A percentile compares a stretch with the other conserved stretches of the same genome.
phyloP scores from a whole-genome alignment of 495 filamentous ascomycete genomes.

The Cercophora newfieldiana region DNA sequence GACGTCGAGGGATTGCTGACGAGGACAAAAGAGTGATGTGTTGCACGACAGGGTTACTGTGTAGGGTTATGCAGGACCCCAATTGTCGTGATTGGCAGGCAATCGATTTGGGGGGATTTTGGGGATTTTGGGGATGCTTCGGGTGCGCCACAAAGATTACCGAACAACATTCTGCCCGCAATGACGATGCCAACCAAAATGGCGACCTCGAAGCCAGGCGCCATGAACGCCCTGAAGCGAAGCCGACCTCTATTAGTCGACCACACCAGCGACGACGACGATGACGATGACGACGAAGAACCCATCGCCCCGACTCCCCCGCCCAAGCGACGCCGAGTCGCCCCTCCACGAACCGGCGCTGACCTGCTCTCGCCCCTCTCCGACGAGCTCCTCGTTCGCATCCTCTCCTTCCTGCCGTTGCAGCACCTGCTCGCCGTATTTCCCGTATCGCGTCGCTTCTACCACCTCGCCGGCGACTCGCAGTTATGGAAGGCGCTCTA shows the following conservation, averaged over 20 bases:
- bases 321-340: neutral
- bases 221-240: neutral
- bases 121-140: too few relatives aligned
- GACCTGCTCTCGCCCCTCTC: slow-evolving; percentile 64
- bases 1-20: too few relatives aligned
- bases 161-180: neutral
- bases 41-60: too few relatives aligned
- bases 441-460: slow-evolving; percentile 77
- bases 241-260: neutral
- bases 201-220: neutral
- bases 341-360: neutral
- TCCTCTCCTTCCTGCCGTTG: slow-evolving; percentile 74
- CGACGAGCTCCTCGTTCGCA: slow-evolving; percentile 84
- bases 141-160: neutral
- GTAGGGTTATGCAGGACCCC: neutral
- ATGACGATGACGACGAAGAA: neutral
- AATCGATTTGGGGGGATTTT: neutral
- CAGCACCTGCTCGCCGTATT: slow-evolving; percentile 68
- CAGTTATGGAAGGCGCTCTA: slow-evolving; percentile 91
- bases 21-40: too few relatives aligned
- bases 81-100: neutral
- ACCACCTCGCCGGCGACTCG: slow-evolving; percentile 73
- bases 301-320: neutral
- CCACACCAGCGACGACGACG: neutral
- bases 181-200: neutral